Base-by-base conservation (phyloP, 345 rosid genomes). In the Brassica juncea region DNA sequence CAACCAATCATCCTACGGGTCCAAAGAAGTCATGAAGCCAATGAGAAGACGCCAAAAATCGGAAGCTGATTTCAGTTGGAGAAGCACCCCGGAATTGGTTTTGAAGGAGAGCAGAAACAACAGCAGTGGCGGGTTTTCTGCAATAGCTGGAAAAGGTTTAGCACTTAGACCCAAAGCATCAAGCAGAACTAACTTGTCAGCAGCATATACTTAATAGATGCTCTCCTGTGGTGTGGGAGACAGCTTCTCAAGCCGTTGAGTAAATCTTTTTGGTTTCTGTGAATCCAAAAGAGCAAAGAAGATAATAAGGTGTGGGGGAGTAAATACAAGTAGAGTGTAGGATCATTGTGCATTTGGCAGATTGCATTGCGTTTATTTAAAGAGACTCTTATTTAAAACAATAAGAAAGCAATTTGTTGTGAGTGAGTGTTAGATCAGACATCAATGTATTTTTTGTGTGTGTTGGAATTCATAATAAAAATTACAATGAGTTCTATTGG, bases 131-230 rank as follows among this genome's bases (percentile, higher is more conserved):
- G 88, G 82, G 30, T 74, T 81, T 72, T 87, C 89, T 15, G 49
- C 88, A 25, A 79, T 75, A 65, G 75, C 88, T 0, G 89, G 86
- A 11, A 93, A 90, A 81, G 81, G 88, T 32, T 75, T 90, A 80
- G 89, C 98, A 44, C 80, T 85, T 75, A 87, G 93, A 82, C 71
- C 89, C 16, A 91, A 89, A 87, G 84, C 86, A 52, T 86, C 84
- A 4, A 86, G 81, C 79, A 76, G 86, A 47, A 55, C 80, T 37
- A 68, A 79, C 11, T 39, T 69, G 66, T 71, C 73, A 21, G 52
- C 86, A 25, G 90, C 83, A 1, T 88, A 84, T 32, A 71, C 60
- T 5, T 71, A 12, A 84, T 78, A 32, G 90, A 87, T 77, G 60
- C 77, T 19, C 77, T 19, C 49, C 19, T 19, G 0, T 19, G 19